Evolutionary conservation across 352 stramenopile genomes (phyloP).

Genomic region (Phytophthora tentaculata): DNA sequence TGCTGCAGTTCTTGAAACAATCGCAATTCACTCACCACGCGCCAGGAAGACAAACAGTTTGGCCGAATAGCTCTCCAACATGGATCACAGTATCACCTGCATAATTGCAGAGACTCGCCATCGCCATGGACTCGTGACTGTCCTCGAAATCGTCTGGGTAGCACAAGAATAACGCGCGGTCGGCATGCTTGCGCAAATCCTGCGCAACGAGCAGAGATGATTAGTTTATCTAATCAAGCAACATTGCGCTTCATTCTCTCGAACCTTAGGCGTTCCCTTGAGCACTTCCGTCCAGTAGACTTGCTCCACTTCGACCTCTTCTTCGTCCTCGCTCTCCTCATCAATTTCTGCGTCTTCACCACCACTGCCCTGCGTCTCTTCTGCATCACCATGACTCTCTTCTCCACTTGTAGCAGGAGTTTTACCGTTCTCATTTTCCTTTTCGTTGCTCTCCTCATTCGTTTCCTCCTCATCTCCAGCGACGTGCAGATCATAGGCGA

Average conservation of each 20-base stretch:
- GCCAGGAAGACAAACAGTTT: slow-evolving; percentile 89
- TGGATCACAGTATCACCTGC: slow-evolving; percentile 93
- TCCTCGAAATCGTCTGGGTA: slow-evolving; percentile 94
- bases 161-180: slow-evolving; percentile 92
- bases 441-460: slow-evolving; percentile 20
- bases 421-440: slow-evolving; percentile 34
- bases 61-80: slow-evolving; percentile 93
- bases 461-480: slow-evolving; percentile 55
- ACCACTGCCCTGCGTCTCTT: slow-evolving; percentile 33
- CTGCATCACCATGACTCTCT: slow-evolving; percentile 36
- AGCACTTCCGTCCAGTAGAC: slow-evolving; percentile 87
- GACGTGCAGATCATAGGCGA: slow-evolving; percentile 88
- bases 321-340: slow-evolving; percentile 52
- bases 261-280: slow-evolving; percentile 75
- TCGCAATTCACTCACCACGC: slow-evolving; percentile 64
- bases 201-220: slow-evolving; percentile 27
- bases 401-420: slow-evolving; percentile 39
- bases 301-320: slow-evolving; percentile 81
- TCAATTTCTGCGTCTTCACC: slow-evolving; percentile 34
- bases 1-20: background rate
- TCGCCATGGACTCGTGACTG: slow-evolving; percentile 88
- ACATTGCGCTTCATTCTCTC: background rate
- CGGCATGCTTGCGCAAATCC: slow-evolving; percentile 76
- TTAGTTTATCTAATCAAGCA: slow-evolving; percentile 11
- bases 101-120: slow-evolving; percentile 91